Evolutionary conservation across 2,329 filamentous ascomycete genomes (phyloP), one percentile per base, ranked within the genome.

Genomic region (Penicillium olsonii): DNA sequence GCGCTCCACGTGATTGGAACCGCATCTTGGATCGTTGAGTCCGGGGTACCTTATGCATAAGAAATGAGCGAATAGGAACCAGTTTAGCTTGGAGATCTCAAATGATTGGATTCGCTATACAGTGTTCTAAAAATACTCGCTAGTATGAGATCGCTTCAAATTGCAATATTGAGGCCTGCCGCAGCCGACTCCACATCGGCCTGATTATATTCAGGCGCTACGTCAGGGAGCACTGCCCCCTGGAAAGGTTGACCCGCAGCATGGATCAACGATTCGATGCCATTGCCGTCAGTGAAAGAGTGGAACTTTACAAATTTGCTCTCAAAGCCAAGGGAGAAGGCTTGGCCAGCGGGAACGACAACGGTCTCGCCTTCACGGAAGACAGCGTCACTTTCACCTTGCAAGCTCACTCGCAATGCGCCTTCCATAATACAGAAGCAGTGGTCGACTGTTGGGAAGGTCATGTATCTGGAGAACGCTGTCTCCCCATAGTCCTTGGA

Each of bases 381-480:
- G 4, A 65, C 56, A 1, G 57, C 62, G 51, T 71, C 69, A 4
- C 53, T 50, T 5, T 62, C 60, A 1, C 61, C 71, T 48, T 68
- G 65, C 22, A 81, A 47, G 29, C 60, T 65, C 4, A 82, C 70
- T 14, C 62, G 66, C 4, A 81, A 56, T 0, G 68, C 54, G 0
- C 79, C 79, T 50, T 81, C 78, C 35, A 72, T 64, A 0, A 81
- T 70, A 45, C 69, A 73, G 39, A 83, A 69, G 44, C 78, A 80
- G 60, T 83, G 81, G 54, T 82, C 79, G 1, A 78, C 77, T 0
- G 62, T 62, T 0, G 62, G 45, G 53, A 83, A 83, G 0, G 66
- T 70, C 24, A 81, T 48, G 48, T 63, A 71, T 19, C 63, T 60
- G 0, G 58, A 59, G 3, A 78, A 68, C 1, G 73, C 49, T 5